Evolutionary conservation across 2,329 filamentous ascomycete genomes (phyloP), one percentile per base, ranked within the genome.

Genomic region (Gaeumannomyces sp.): DNA sequence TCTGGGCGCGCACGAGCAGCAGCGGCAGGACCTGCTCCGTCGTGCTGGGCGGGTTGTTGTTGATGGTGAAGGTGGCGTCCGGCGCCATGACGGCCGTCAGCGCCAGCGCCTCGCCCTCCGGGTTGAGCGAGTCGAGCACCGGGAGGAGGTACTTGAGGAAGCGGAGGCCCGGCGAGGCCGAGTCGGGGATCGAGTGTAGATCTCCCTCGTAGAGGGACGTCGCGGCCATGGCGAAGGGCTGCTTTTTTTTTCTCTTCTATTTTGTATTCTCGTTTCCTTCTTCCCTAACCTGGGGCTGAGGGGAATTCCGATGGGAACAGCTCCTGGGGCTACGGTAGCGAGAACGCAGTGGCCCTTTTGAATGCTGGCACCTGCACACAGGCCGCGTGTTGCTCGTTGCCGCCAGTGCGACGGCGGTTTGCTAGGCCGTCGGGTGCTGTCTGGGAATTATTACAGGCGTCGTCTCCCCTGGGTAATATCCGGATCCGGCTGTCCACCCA

Each of bases 1-100:
- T 56, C 45, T 57, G 60, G 45, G 53, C 50, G 25, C 64, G 59
- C 64, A 65, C 53, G 28, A 61, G 27, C 10, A 63, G 61, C 61
- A 63, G 63, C 10, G 64, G 59, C 22, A 65, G 56, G 1, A 65
- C 35, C 61, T 65, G 64, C 61, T 60, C 61, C 22, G 61, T 59
- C 16, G 64, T 56, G 53, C 28, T 35, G 25, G 64, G 33, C 56
- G 61, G 28, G 56, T 57, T 31, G 60, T 38, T 59, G 64, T 62
- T 62, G 16, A 65, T 53, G 13, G 60, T 62, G 59, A 65, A 62
- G 29, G 50, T 62, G 10, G 64, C 64, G 11, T 38, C 61, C 8
- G 64, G 35, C 31, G 53, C 62, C 25, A 60, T 33, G 35, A 62
- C 59, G 22, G 45, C 60, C 29, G 25, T 60, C 27, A 63, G 58